phyloP scores from a whole-genome alignment of 345 rosid species.

The Arabidopsis arenosa region DNA sequence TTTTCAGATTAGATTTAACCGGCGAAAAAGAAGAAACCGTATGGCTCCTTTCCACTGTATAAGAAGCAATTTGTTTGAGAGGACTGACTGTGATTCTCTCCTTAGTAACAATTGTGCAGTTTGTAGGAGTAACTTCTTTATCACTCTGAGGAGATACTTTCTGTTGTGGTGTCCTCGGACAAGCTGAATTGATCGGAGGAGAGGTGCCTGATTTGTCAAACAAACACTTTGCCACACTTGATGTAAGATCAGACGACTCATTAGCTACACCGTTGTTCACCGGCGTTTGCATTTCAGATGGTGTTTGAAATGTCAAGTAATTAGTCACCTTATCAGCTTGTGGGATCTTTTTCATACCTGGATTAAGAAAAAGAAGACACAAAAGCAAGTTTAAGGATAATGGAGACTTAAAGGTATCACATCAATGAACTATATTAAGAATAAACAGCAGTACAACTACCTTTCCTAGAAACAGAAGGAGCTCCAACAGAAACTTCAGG shows the following conservation, averaged over 20 bases:
- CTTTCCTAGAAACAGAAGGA: constrained; percentile 53
- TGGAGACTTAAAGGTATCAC: neutral
- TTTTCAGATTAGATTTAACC: constrained; percentile 49
- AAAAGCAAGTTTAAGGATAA: neutral
- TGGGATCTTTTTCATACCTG: constrained; percentile 24
- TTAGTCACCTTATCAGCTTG: constrained; percentile 37
- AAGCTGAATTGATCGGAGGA: constrained; percentile 56
- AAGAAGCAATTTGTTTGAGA: constrained; percentile 58
- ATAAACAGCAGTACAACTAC: neutral
- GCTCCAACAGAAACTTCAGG: constrained; percentile 47
- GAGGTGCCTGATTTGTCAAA: constrained; percentile 55
- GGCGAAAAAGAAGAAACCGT: constrained; percentile 79
- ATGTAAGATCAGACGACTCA: constrained; percentile 43
- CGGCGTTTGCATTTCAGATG: constrained; percentile 42
- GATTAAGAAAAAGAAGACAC: constrained; percentile 9
- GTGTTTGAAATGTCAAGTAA: constrained; percentile 39
- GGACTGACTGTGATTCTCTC: constrained; percentile 83
- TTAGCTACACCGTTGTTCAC: constrained; percentile 18
- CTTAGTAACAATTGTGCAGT: constrained; percentile 68
- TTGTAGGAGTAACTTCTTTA: constrained; percentile 59
- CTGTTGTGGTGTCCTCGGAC: constrained; percentile 69
- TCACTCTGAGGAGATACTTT: constrained; percentile 43
- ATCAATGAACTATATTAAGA: neutral
- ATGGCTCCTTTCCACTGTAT: constrained; percentile 77
- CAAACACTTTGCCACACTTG: constrained; percentile 76